Base-by-base conservation (phyloP, 305 asterid species). In the Solanum hybrid region DNA sequence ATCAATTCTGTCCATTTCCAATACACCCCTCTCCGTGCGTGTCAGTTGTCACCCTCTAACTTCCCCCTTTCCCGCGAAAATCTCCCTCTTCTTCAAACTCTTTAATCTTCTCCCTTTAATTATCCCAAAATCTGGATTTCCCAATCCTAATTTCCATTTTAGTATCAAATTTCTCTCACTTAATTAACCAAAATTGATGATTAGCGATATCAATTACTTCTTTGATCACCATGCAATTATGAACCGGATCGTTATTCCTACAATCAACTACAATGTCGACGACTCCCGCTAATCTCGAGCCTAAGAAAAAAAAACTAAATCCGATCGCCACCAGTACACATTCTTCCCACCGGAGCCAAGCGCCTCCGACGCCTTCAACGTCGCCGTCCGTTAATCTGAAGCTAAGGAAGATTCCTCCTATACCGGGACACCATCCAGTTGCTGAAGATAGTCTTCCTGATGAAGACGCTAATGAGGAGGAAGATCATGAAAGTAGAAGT, bases 21-120 rank as follows among this genome's bases (percentile, higher is more conserved):
- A 61, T 61, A 61, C 71, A 61, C 71, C 71, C 71, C 71, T 46
- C 33, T 35, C 33, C 20, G 31, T 92, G 93, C 92, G 93, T 35
- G 37, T 35, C 36, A 5, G 35, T 33, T 90, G 97, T 93, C 93
- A 35, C 76, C 93, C 93, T 92, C 93, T 79, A 92, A 86, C 87
- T 57, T 89, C 89, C 91, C 91, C 92, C 79, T 80, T 94, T 96
- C 98, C 98, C 99, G 97, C 97, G 96, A 96, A 95, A 94, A 94
- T 86, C 92, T 51, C 89, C 84, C 34, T 37, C 75, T 20, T 78
- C 91, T 31, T 51, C 64, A 29, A 83, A 89, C 87, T 67, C 82
- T 64, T 78, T 34, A 73, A 40, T 37, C 31, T 39, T 78, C 69
- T 80, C 89, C 28, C 40, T 1, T 76, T 76, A 76, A 80, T 57